A percentile compares a stretch with the other conserved stretches of the same genome.
These are phyloP conservation scores for Pseudocercospora eumusae DNA, from an alignment of 2,329 filamentous ascomycete genomes.

Conservation along the genomic window DNA sequence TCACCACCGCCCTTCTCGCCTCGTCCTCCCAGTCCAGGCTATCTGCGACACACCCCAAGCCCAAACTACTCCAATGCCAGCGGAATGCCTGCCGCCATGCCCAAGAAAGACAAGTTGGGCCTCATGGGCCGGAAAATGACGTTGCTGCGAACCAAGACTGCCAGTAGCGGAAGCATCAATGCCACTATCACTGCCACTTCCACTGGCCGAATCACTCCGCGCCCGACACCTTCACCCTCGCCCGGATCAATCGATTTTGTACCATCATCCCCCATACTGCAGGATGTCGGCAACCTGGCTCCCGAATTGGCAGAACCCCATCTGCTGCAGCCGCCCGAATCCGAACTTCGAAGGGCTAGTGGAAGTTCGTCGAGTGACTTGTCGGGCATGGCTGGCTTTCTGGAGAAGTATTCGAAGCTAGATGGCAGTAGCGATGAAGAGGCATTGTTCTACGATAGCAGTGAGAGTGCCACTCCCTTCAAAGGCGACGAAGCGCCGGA, in stretches of 20 bases:
- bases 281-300: constrained; percentile 35
- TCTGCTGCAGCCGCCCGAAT: constrained; percentile 24
- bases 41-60: constrained; percentile 28
- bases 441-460: constrained; percentile 21
- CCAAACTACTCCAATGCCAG: constrained; percentile 6
- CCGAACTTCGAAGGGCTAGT: constrained; percentile 37
- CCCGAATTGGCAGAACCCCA: constrained; percentile 25
- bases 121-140: constrained; percentile 39
- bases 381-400: constrained; percentile 42
- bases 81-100: constrained; percentile 15
- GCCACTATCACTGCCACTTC: too few species aligned
- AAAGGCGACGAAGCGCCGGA: constrained; percentile 9
- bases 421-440: constrained; percentile 31
- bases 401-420: constrained; percentile 33
- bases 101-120: constrained; percentile 35
- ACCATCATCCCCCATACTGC: constrained; percentile 38
- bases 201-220: not conserved
- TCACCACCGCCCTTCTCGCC: constrained; percentile 28
- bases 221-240: constrained; percentile 13
- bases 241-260: constrained; percentile 23
- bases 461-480: constrained; percentile 18
- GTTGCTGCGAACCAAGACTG: constrained; percentile 35
- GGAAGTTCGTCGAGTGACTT: constrained; percentile 49
- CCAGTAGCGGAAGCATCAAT: constrained; percentile 19
- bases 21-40: constrained; percentile 36